Base-by-base conservation (phyloP, 805 yeast genomes). In the Blastobotrys chiropterorum region DNA sequence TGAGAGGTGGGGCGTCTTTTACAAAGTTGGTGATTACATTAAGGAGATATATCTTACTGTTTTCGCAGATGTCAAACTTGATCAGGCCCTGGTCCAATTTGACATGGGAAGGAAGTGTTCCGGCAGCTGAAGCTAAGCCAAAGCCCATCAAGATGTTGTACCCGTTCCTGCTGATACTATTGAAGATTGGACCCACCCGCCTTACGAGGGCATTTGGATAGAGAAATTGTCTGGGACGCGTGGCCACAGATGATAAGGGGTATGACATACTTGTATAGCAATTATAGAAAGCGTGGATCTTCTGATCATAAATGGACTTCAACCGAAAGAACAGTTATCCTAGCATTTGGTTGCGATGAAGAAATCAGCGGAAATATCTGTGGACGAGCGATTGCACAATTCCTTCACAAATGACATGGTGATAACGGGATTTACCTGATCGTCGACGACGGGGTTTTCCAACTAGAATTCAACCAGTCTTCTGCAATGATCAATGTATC, bases 301-400 rank as follows among this genome's bases (percentile, higher is more conserved):
- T 48, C 64, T 83, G 42, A 62, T 83, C 17, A 56, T 66, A 30
- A 72, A 71, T 30, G 80, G 74, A 1, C 83, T 74, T 66, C 50
- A 60, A 40, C 85, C 88, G 11, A 65, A 72, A 76, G 92, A 66
- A 73, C 86, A 1, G 65, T 85, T 15, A 55, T 85, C 6, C 64
- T 82, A 2, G 80, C 84, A 0, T 78, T 82, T 61, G 94, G 94
- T 2, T 83, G 80, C 59, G 95, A 86, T 62, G 95, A 86, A 67
- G 95, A 86, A 63, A 75, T 76, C 46, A 72, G 77, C 39, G 90
- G 92, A 2, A 44, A 49, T 17, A 44, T 44, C 19, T 44, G 52
- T 31, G 48, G 42, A 3, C 14, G 41, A 11, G 22, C 41, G 13
- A 46, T 87, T 19, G 73, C 77, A 5, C 56, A 73, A 39, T 69